Percentiles rank a stretch among this genome's conserved stretches.
Evolutionary conservation across 768 basidiomycete species (phyloP).

Genomic region (Tylopilus subfusipes): DNA sequence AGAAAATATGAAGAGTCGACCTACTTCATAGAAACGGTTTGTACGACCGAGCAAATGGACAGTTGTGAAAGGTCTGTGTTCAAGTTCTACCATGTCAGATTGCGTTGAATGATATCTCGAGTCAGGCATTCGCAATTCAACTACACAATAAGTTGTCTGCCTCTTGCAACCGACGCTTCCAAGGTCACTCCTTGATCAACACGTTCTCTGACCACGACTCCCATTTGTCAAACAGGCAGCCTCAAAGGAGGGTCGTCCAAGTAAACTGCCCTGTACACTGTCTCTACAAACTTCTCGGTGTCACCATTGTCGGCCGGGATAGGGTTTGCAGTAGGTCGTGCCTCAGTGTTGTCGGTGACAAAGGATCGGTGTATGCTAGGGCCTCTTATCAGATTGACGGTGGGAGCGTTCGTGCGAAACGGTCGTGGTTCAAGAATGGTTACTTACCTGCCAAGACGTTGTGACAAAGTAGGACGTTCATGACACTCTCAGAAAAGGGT

Average conservation of each 20-base stretch:
- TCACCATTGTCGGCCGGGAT: constrained; percentile 7
- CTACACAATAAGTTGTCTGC: no score
- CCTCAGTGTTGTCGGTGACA: background rate
- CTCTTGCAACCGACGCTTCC: no score
- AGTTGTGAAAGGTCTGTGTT: no score
- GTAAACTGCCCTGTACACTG: constrained; percentile 3
- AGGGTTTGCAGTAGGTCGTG: background rate
- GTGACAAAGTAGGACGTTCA: background rate
- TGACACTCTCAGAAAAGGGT: no score
- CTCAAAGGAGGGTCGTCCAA: constrained; percentile 17
- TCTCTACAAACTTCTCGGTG: constrained; percentile 15
- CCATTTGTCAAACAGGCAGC: constrained; percentile 12
- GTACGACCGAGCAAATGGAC: no score
- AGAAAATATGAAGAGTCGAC: no score
- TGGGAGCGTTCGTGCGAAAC: background rate
- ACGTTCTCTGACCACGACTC: accelerated
- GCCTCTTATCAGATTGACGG: background rate
- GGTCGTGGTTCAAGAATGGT: constrained; percentile 3
- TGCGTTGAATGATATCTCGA: no score
- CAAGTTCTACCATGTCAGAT: no score
- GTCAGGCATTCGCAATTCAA: no score
- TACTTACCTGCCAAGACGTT: background rate
- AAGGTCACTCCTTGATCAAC: background rate
- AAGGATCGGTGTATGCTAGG: constrained; percentile 12
- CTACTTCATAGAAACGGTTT: no score